Evolutionary conservation across 306 rosid genomes (phyloP).

Genomic region (Cicer cuneatum): DNA sequence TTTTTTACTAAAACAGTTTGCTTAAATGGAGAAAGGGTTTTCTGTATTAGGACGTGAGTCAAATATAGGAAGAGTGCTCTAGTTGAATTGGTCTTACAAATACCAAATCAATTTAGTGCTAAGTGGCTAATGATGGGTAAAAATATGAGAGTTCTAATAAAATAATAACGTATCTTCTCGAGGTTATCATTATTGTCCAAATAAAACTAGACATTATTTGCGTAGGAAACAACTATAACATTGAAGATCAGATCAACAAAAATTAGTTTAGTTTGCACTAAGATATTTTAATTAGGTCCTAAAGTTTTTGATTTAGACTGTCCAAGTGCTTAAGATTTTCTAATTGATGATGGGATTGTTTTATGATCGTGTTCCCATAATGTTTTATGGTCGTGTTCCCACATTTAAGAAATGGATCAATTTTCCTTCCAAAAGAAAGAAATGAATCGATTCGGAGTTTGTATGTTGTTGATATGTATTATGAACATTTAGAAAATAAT

Average conservation of each 20-base stretch:
- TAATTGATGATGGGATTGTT: background rate
- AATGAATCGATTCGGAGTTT: too few relatives aligned
- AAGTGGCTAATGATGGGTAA: conserved; percentile 28
- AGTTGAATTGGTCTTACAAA: conserved; percentile 23
- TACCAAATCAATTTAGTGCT: conserved; percentile 32
- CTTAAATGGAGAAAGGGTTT: conserved; percentile 8
- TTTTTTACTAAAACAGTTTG: conserved; percentile 35
- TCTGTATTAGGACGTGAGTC: conserved; percentile 27
- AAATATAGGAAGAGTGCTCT: conserved; percentile 35
- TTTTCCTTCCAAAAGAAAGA: too few relatives aligned
- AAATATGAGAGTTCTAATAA: conserved; percentile 25
- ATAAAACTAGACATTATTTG: conserved; percentile 20
- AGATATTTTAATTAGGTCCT: background rate
- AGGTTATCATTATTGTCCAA: conserved; percentile 37
- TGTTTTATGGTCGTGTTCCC: too few relatives aligned
- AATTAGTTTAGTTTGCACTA: conserved; percentile 46
- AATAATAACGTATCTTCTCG: conserved; percentile 12
- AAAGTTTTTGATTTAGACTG: conserved; percentile 50
- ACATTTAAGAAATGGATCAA: too few relatives aligned
- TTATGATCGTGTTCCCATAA: too few relatives aligned
- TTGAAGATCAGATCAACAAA: conserved; percentile 39
- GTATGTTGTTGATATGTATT: too few relatives aligned
- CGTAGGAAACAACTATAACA: conserved; percentile 33
- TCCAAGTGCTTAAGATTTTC: conserved; percentile 34
- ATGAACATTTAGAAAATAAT: too few relatives aligned